Conservation (phyloP, 2,329 filamentous ascomycete species). For the Epichloe festucae region DNA sequence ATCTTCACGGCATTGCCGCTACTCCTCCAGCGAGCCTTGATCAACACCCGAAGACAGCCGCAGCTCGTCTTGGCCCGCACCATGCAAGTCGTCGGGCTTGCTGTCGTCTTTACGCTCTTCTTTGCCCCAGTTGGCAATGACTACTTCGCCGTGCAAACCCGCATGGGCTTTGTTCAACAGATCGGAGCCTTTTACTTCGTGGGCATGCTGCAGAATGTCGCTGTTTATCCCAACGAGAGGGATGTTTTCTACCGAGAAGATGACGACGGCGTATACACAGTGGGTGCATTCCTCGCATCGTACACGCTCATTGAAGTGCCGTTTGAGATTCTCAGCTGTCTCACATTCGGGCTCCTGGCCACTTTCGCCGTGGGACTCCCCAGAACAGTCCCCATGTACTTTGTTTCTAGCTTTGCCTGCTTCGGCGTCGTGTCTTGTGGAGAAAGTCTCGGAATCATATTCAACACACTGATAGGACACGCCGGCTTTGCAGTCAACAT, state of each 20-base stretch:
- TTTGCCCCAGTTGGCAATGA: slow-evolving; percentile 59
- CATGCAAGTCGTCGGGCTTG: slow-evolving; percentile 54
- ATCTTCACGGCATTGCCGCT: slow-evolving; percentile 53
- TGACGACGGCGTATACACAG: slow-evolving; percentile 58
- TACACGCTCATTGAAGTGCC: slow-evolving; percentile 61
- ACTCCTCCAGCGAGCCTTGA: slow-evolving; percentile 50
- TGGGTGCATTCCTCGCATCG: slow-evolving; percentile 56
- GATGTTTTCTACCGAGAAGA: slow-evolving; percentile 70
- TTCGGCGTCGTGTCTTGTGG: slow-evolving; percentile 65
- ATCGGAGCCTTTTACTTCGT: slow-evolving; percentile 60
- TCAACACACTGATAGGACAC: slow-evolving; percentile 63
- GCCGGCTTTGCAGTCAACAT: slow-evolving; percentile 66
- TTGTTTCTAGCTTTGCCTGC: slow-evolving; percentile 53
- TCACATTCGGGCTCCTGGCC: slow-evolving; percentile 52
- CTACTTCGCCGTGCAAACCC: slow-evolving; percentile 58
- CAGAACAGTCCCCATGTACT: slow-evolving; percentile 50
- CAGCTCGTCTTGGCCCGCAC: slow-evolving; percentile 49
- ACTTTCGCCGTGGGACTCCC: slow-evolving; percentile 54
- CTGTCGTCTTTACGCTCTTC: slow-evolving; percentile 51
- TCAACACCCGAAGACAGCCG: slow-evolving; percentile 58
- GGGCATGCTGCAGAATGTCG: slow-evolving; percentile 69
- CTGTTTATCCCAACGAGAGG: slow-evolving; percentile 57
- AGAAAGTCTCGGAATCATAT: slow-evolving; percentile 66
- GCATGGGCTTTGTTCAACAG: slow-evolving; percentile 62
- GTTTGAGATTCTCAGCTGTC: slow-evolving; percentile 52